These are phyloP conservation scores for Talaromyces pinophilus DNA, from an alignment of 2,329 filamentous ascomycete species.

Conservation along the genomic window DNA sequence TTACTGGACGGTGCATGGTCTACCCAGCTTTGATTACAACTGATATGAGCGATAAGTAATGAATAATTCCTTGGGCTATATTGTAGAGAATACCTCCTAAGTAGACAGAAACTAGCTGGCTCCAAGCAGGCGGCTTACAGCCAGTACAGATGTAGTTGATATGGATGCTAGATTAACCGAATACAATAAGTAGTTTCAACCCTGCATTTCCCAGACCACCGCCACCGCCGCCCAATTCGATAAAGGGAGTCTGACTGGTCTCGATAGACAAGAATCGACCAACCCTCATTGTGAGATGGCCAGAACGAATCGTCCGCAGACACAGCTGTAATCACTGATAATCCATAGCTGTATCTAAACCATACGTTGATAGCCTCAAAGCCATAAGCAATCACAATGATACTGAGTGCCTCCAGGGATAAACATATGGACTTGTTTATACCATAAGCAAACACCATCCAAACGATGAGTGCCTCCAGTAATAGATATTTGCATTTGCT, in stretches of 20 bases:
- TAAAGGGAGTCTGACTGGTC: neutral
- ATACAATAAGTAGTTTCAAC: slow-evolving; percentile 1
- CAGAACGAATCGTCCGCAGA: neutral
- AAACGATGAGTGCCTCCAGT: neutral
- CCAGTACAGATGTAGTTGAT: slow-evolving; percentile 2
- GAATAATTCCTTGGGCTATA: neutral
- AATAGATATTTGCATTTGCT: neutral
- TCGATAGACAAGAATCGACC: neutral
- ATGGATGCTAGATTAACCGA: slow-evolving; percentile 12
- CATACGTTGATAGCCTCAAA: neutral
- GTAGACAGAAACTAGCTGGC: slow-evolving; percentile 4
- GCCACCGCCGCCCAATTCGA: neutral
- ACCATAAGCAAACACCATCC: neutral
- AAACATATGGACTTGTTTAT: neutral
- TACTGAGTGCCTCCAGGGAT: neutral
- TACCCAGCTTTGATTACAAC: neutral
- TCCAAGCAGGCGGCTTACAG: neutral
- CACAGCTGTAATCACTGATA: neutral
- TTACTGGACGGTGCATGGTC: no score
- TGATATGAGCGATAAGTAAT: neutral
- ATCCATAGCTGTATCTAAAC: slow-evolving; percentile 1
- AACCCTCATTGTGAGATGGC: neutral
- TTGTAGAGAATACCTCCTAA: slow-evolving; percentile 10
- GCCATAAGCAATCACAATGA: neutral
- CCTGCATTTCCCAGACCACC: neutral